Conservation (phyloP, 2,329 filamentous ascomycete species). For the Aspergillus transmontanensis region DNA sequence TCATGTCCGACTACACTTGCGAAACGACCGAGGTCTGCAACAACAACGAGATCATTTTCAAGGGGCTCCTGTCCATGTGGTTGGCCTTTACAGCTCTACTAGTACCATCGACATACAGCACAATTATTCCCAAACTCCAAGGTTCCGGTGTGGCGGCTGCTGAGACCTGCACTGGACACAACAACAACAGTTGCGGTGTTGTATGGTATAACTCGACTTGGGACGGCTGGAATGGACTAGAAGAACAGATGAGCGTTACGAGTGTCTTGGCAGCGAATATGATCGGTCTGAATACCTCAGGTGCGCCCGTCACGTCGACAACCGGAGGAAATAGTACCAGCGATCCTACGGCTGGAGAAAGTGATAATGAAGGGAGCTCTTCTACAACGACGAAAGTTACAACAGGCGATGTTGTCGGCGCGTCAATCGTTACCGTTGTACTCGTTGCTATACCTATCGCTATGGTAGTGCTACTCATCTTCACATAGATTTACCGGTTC, state of each 20-base stretch:
- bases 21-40: constrained; percentile 64
- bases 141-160: constrained; percentile 63
- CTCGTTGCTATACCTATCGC: constrained; percentile 21
- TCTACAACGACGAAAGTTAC: constrained; percentile 20
- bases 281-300: constrained; percentile 48
- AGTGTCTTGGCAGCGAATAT: constrained; percentile 65
- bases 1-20: constrained; percentile 69
- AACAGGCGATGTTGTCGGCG: constrained; percentile 42
- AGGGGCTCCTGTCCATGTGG: constrained; percentile 71
- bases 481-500: not conserved
- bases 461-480: constrained; percentile 1
- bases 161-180: constrained; percentile 61
- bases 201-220: constrained; percentile 60
- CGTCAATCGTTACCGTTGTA: constrained; percentile 40
- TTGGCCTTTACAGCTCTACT: constrained; percentile 62
- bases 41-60: constrained; percentile 72
- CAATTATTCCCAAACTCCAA: constrained; percentile 61
- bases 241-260: constrained; percentile 70
- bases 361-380: constrained; percentile 5
- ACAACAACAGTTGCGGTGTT: constrained; percentile 64
- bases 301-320: constrained; percentile 41
- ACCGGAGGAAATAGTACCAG: constrained; percentile 59
- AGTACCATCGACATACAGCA: constrained; percentile 59
- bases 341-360: constrained; percentile 38
- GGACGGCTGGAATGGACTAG: constrained; percentile 63